These are phyloP conservation scores for Ophiostoma himal-ulmi DNA, from an alignment of 2,329 filamentous ascomycete species.

Conservation along the genomic window DNA sequence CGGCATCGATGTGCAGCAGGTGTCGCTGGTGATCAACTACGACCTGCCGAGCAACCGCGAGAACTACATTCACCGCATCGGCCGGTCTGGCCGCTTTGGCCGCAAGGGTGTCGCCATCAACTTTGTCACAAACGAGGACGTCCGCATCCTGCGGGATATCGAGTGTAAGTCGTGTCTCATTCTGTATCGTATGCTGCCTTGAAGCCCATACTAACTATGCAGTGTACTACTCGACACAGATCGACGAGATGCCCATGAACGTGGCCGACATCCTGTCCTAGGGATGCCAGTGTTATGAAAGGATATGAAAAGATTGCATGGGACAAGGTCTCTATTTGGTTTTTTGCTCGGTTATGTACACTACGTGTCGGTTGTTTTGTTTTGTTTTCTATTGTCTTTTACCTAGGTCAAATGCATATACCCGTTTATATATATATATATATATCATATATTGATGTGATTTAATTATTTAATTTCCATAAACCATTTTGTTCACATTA, in stretches of 20 bases:
- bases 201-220: neutral
- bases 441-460: neutral
- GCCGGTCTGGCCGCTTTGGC: constrained; percentile 89
- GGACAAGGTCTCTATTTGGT: neutral
- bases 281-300: neutral
- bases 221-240: constrained; percentile 95
- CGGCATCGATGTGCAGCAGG: constrained; percentile 98
- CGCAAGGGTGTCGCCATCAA: constrained; percentile 99
- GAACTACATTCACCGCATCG: constrained; percentile 99
- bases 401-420: constrained; percentile 13
- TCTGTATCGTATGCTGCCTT: neutral
- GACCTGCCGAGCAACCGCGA: constrained; percentile 97
- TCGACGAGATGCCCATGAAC: constrained; percentile 99
- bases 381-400: neutral
- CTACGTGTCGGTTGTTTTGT: neutral
- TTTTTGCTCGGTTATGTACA: neutral
- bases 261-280: constrained; percentile 54
- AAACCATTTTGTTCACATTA: too few species aligned
- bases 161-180: constrained; percentile 58
- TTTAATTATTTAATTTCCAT: too few species aligned
- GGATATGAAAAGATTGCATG: constrained; percentile 17
- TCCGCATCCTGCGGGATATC: constrained; percentile 94
- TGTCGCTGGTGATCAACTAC: constrained; percentile 98
- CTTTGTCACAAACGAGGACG: constrained; percentile 97
- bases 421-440: constrained; percentile 11